Conservation (phyloP, 2,329 filamentous ascomycete species). For the Ophiostoma himal-ulmi region DNA sequence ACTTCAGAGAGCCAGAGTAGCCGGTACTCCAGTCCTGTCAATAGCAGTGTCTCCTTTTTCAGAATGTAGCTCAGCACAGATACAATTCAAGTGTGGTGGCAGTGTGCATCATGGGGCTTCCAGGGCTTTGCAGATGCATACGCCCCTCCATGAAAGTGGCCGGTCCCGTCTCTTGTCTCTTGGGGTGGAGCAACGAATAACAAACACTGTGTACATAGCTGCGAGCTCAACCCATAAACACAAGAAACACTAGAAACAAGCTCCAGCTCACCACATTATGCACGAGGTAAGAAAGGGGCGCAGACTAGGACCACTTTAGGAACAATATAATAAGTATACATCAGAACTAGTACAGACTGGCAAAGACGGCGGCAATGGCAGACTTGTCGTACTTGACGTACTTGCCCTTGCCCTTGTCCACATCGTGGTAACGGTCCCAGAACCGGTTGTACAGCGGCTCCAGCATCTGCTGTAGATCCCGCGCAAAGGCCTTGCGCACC, state of each 20-base stretch:
- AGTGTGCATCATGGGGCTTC: background rate
- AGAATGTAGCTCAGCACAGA: background rate
- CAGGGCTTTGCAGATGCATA: background rate
- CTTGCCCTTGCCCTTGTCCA: constrained; percentile 96
- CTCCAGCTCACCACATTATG: background rate
- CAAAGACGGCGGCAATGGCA: constrained; percentile 63
- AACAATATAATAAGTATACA: background rate
- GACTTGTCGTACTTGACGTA: constrained; percentile 96
- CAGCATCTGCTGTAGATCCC: constrained; percentile 83
- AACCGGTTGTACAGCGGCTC: constrained; percentile 93
- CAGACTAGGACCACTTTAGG: background rate
- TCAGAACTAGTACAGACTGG: constrained; percentile 42
- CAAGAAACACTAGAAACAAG: background rate
- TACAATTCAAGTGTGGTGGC: background rate
- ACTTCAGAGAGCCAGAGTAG: background rate
- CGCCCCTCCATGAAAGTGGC: background rate
- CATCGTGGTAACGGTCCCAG: constrained; percentile 94
- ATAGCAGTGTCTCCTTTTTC: background rate
- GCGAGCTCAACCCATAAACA: background rate
- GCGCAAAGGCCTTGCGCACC: constrained; percentile 70
- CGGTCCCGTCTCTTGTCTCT: background rate
- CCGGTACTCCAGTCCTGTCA: too few species aligned
- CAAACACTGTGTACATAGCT: background rate
- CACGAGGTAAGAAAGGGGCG: background rate
- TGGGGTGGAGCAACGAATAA: background rate